Percentiles rank a stretch among this genome's conserved stretches.
Evolutionary conservation across 495 filamentous ascomycete genomes (phyloP).

Genomic region (Podospora conica): DNA sequence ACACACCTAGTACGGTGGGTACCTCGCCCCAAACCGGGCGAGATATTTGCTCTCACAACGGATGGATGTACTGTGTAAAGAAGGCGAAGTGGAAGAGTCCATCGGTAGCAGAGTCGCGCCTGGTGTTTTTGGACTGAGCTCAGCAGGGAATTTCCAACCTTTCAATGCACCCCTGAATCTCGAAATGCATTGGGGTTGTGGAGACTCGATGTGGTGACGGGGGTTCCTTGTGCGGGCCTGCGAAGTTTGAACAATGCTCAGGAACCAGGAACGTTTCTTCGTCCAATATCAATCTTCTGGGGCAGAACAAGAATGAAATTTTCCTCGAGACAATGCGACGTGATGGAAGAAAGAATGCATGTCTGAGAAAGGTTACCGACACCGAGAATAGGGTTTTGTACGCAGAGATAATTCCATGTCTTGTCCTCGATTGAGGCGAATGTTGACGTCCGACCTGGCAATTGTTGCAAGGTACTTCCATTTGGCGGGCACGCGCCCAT

Average conservation of each 20-base stretch:
- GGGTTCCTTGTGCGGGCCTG: neutral
- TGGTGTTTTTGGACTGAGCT: neutral
- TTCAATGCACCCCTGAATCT: neutral
- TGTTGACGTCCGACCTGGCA: neutral
- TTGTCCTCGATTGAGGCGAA: neutral
- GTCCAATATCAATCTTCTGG: neutral
- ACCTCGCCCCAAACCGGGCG: neutral
- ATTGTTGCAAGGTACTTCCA: constrained; percentile 16
- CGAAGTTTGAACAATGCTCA: neutral
- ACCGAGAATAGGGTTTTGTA: neutral
- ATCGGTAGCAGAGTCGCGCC: neutral
- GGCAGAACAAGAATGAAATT: neutral
- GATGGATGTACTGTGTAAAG: neutral
- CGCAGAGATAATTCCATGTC: neutral
- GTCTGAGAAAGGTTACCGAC: neutral
- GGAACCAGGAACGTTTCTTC: neutral
- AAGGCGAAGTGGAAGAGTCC: neutral
- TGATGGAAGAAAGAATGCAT: neutral
- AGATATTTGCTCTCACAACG: neutral
- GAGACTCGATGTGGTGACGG: neutral
- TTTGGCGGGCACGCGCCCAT: neutral
- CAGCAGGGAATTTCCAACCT: neutral
- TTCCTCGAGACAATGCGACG: neutral
- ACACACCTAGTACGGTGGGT: too few relatives aligned
- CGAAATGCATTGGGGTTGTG: neutral